These are phyloP conservation scores for Globisporangium cystogenes DNA, from an alignment of 352 stramenopile species.

Conservation along the genomic window DNA sequence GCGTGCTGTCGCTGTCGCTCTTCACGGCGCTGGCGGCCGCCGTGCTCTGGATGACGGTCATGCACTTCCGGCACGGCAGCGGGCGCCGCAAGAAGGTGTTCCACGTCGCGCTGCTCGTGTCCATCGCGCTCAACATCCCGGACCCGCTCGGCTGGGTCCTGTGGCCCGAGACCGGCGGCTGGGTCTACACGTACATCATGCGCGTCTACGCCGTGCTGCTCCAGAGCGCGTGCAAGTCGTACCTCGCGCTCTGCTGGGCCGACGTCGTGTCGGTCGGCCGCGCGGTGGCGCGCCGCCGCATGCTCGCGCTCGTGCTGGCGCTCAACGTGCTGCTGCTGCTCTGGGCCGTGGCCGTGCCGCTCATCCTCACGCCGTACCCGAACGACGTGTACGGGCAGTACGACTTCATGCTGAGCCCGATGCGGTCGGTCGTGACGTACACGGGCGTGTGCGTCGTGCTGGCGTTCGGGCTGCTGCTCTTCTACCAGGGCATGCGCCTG, in stretches of 20 bases:
- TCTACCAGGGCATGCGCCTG: conserved; percentile 70
- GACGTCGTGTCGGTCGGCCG: conserved; percentile 76
- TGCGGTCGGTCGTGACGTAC: conserved; percentile 54
- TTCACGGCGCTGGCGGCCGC: conserved; percentile 53
- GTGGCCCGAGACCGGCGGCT: conserved; percentile 49
- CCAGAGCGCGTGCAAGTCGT: conserved; percentile 76
- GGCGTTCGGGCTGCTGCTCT: conserved; percentile 58
- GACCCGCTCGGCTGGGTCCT: conserved; percentile 56
- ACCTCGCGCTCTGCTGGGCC: conserved; percentile 76
- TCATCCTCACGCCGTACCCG: conserved; percentile 43
- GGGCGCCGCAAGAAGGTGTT: conserved; percentile 57
- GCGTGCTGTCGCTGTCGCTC: conserved; percentile 49
- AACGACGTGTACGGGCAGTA: conserved; percentile 58
- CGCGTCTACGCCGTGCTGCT: conserved; percentile 63
- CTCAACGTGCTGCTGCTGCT: conserved; percentile 52
- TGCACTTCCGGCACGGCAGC: conserved; percentile 56
- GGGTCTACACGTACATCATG: conserved; percentile 61
- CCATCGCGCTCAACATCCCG: conserved; percentile 61
- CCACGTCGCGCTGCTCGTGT: conserved; percentile 61
- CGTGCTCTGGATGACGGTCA: conserved; percentile 55
- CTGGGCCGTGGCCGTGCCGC: conserved; percentile 52
- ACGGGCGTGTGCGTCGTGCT: conserved; percentile 52
- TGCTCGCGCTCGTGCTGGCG: conserved; percentile 44
- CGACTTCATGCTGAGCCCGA: conserved; percentile 50
- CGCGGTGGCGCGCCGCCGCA: conserved; percentile 41